Conservation (phyloP, 2,329 filamentous ascomycete species). For the Hypoxylon rubiginosum region DNA sequence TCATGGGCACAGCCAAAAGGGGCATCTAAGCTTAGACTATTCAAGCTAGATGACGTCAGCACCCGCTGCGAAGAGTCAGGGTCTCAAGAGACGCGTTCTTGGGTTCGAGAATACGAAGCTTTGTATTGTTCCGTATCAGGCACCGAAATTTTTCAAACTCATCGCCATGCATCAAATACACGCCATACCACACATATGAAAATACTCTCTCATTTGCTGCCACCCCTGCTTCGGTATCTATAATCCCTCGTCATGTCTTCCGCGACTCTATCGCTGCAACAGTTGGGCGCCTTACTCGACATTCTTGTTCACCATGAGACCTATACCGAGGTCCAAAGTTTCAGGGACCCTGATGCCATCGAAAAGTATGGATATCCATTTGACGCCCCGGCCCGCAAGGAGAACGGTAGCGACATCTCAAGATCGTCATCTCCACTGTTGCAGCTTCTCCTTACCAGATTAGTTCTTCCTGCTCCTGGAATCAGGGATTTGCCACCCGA, state of each 20-base stretch:
- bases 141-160: neutral
- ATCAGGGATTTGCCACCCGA: slow-evolving; percentile 71
- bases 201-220: slow-evolving; percentile 1
- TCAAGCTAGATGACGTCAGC: slow-evolving; percentile 33
- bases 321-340: slow-evolving; percentile 77
- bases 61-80: slow-evolving; percentile 4
- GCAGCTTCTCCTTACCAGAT: slow-evolving; percentile 75
- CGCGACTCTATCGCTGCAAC: slow-evolving; percentile 52
- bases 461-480: slow-evolving; percentile 76
- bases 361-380: slow-evolving; percentile 80
- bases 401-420: slow-evolving; percentile 47
- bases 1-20: neutral
- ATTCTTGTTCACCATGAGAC: slow-evolving; percentile 72
- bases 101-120: neutral
- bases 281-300: slow-evolving; percentile 68
- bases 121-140: neutral
- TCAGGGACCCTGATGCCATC: slow-evolving; percentile 75
- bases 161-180: slow-evolving; percentile 10
- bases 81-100: neutral
- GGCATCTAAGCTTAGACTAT: slow-evolving; percentile 1
- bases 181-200: neutral
- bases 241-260: slow-evolving; percentile 29
- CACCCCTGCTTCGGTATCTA: neutral
- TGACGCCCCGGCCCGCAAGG: slow-evolving; percentile 45
- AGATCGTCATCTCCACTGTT: slow-evolving; percentile 73